Conservation (phyloP, 2,329 filamentous ascomycete species). For the Epichloe uncinata region DNA sequence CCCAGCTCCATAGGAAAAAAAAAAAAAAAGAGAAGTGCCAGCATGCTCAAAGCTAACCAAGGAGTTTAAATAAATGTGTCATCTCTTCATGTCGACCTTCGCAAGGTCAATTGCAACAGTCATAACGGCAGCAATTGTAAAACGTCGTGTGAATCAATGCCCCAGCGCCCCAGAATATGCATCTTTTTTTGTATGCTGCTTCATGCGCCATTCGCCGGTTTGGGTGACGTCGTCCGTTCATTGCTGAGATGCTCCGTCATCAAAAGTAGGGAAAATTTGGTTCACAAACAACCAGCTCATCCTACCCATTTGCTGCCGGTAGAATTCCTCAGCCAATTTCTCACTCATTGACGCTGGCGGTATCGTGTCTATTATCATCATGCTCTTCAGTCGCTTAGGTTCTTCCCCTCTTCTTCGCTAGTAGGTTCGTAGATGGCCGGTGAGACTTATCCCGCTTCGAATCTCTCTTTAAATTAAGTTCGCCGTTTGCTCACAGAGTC, state of each 20-base stretch:
- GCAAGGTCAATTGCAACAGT: conserved; percentile 9
- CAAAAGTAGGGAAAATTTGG: conserved; percentile 13
- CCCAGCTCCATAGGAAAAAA: not conserved
- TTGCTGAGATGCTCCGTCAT: conserved; percentile 21
- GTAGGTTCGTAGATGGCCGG: not conserved
- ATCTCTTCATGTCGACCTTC: conserved; percentile 3
- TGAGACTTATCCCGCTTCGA: not conserved
- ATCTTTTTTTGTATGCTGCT: conserved; percentile 16
- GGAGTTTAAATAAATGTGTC: conserved; percentile 1
- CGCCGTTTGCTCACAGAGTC: not conserved
- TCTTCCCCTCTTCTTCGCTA: not conserved
- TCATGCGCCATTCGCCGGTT: conserved; percentile 27
- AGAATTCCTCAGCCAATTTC: not conserved
- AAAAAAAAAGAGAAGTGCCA: not conserved
- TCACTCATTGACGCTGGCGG: not conserved
- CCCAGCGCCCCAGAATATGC: conserved; percentile 25
- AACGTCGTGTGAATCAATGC: conserved; percentile 19
- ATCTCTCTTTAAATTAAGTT: not conserved
- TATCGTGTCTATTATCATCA: not conserved
- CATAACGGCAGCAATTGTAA: conserved; percentile 12
- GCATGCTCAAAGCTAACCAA: conserved; percentile 1
- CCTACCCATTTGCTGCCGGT: not conserved
- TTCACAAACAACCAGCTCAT: not conserved
- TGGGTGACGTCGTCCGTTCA: conserved; percentile 20
- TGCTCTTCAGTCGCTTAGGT: not conserved